Base-by-base conservation (phyloP, 208 protist genomes). In the Acanthamoeba castellanii region DNA sequence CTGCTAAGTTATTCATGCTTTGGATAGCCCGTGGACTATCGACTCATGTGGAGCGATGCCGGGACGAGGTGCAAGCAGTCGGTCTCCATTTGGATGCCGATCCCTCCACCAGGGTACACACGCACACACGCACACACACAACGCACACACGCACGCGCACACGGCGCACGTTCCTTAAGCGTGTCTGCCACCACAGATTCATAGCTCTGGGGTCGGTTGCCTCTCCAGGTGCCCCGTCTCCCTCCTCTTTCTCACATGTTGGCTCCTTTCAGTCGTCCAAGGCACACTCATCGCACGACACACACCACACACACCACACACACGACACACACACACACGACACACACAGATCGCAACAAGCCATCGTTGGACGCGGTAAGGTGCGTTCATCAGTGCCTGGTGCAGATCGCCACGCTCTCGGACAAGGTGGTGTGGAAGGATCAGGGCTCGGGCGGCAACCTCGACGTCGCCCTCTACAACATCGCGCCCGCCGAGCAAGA, bases 361-460 rank as follows among this genome's bases (percentile, higher is more conserved):
- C 70, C 70, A 22, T 47, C 70, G 37, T n/a, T 81, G 16, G 70
- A 81, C 37, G 30, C 34, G 1, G 70, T 81, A 9, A 18, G 70
- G 32, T 81, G 70, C n/a, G 70, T 81, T 7, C 70, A 81, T 30
- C 70, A 47, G 37, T 50, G 70, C 37, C 70, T 81, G 25, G 70
- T 81, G 70, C 16, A 20, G 18, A 0, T 30, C 30, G 70, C 70
- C 13, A 27, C 70, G 13, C 18, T 81, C 30, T 47, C 70, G 70
- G 30, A 81, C n/a, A 34, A 74, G 70, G 16, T 45, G 16, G 32
- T 81, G 30, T 81, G 70, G 70, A 34, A 47, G 70, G 70, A 81
- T 34, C 30, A 50, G 70, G 70, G 70, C 37, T 81, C 70, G 25
- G 70, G 70, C 30, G 70, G 70, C 30, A 81, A 81, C 4, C 34